Evolutionary conservation across 2,329 filamentous ascomycete species (phyloP), one percentile per base, ranked within the genome.

Genomic region (Aspergillus udagawae): DNA sequence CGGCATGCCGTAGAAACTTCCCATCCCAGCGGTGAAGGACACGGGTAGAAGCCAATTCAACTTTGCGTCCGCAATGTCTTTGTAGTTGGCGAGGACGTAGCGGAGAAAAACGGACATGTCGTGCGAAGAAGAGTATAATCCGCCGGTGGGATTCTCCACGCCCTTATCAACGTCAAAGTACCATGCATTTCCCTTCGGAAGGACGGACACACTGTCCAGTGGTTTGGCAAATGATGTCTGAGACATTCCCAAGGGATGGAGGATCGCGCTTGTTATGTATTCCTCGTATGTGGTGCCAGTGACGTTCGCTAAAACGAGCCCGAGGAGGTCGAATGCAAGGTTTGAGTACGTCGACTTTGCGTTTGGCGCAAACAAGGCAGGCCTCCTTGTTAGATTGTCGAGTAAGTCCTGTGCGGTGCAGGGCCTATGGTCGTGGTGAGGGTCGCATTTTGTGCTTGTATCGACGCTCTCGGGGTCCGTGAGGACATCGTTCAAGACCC

Each of bases 1-100:
- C 0, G 78, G 78, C 67, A 77, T 76, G 3, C 78, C 79, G 55
- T 79, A 80, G 56, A 76, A 79, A 0, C 67, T 72, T 27, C 73
- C 60, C 14, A 74, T 52, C 0, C 75, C 74, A 1, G 65, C 67
- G 0, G 68, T 60, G 42, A 70, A 74, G 3, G 75, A 77, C 1
- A 67, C 70, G 0, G 77, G 76, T 44, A 76, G 59, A 10, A 79
- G 59, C 78, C 78, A 80, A 55, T 80, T 80, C 7, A 76, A 47
- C n/a, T 44, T 44, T 0, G 74, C 72, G 3, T 67, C 72, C 0
- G 72, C 74, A 21, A 80, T 67, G 9, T 67, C 66, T 51, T 79
- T 79, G 67, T 73, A 72, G 44, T 77, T 70, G 0, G 67, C 72
- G 21, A 81, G 62, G 7, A 79, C 60, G 53, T 77, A 76, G 20